These are phyloP conservation scores for Physaria fendleri DNA, from an alignment of 345 rosid species.

Conservation along the genomic window DNA sequence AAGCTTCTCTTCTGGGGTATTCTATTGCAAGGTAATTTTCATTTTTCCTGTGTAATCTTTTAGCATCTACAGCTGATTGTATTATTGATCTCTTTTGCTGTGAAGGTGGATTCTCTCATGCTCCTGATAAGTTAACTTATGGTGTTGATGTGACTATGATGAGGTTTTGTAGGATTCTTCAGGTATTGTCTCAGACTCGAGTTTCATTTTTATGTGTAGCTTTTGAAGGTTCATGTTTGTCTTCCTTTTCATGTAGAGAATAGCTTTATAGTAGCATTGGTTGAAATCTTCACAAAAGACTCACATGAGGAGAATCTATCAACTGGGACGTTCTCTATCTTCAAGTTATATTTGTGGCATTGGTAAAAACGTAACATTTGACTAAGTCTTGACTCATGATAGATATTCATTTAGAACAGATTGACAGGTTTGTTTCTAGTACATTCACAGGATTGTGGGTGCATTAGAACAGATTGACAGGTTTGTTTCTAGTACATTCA, in stretches of 20 bases:
- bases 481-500: conserved; percentile 11
- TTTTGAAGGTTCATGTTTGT: background rate
- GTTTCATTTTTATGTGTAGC: background rate
- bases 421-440: background rate
- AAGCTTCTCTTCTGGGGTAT: conserved; percentile 93
- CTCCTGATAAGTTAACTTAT: conserved; percentile 63
- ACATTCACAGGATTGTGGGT: conserved; percentile 56
- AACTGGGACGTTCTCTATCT: conserved; percentile 39
- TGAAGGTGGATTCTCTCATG: conserved; percentile 85
- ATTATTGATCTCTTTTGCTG: no score
- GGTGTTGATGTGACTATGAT: conserved; percentile 75
- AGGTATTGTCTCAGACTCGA: conserved; percentile 39
- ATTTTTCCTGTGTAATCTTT: background rate
- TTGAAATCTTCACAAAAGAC: conserved; percentile 55
- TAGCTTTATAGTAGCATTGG: conserved; percentile 64
- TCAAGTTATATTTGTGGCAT: conserved; percentile 55
- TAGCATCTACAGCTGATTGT: no score
- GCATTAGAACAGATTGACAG: no score
- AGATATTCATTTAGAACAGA: background rate
- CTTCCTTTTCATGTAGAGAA: conserved; percentile 49
- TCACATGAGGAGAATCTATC: conserved; percentile 26
- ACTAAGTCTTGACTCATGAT: background rate
- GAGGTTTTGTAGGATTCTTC: conserved; percentile 86
- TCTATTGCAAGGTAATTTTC: conserved; percentile 60
- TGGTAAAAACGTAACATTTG: conserved; percentile 44